Evolutionary conservation across 2,329 filamentous ascomycete genomes (phyloP).

Genomic region (Fusarium xylarioides): DNA sequence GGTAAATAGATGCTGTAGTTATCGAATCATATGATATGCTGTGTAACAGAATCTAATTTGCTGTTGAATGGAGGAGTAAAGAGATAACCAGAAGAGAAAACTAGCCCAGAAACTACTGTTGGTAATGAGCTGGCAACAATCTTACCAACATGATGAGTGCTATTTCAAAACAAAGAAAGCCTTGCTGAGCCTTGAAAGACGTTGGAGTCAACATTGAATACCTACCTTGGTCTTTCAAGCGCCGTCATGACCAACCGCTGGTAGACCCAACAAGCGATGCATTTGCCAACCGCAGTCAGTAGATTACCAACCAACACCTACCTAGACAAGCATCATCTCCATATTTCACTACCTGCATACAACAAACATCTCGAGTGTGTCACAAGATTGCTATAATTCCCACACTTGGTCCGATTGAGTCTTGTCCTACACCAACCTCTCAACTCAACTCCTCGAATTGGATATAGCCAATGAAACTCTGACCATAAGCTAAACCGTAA

Average conservation of each 20-base stretch:
- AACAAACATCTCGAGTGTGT: not conserved
- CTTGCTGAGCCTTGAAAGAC: not conserved
- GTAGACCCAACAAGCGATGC: slow-evolving; percentile 1
- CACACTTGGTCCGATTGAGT: not conserved
- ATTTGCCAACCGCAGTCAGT: not conserved
- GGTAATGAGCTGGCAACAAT: not conserved
- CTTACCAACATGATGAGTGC: not conserved
- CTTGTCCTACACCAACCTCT: slow-evolving; percentile 7
- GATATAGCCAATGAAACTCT: slow-evolving; percentile 14
- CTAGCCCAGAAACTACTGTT: not conserved
- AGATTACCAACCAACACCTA: slow-evolving; percentile 5
- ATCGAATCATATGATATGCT: not conserved
- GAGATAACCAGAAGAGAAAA: not conserved
- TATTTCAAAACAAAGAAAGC: not conserved
- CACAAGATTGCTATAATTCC: not conserved
- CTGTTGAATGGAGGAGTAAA: not conserved
- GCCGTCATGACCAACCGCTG: slow-evolving; percentile 7
- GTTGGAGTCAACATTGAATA: not conserved
- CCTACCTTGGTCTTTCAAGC: not conserved
- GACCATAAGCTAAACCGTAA: not conserved
- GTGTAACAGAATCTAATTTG: not conserved
- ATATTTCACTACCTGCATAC: not conserved
- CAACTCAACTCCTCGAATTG: not conserved
- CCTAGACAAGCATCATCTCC: not conserved
- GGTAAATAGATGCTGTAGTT: not conserved